phyloP scores from a whole-genome alignment of 768 basidiomycete genomes.

The Cyathus striatus region DNA sequence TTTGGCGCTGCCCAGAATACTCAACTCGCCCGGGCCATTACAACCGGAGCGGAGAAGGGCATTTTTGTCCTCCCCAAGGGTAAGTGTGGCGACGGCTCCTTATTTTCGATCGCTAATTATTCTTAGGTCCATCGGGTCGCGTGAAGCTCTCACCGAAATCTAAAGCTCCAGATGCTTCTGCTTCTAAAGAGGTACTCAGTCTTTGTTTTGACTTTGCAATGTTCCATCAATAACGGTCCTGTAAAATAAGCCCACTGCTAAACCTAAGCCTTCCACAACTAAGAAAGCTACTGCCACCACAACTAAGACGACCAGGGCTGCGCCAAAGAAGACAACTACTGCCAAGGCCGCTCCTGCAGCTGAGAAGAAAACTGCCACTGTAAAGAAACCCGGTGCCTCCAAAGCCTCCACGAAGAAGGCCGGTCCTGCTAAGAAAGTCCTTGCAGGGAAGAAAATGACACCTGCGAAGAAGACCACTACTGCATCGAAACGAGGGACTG shows the following conservation, averaged over 20 bases:
- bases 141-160: slow-evolving; percentile 63
- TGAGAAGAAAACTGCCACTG: slow-evolving; percentile 13
- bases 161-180: slow-evolving; percentile 30
- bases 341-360: slow-evolving; percentile 8
- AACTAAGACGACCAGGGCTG: slow-evolving; percentile 5
- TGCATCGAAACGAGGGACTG: slow-evolving; percentile 43
- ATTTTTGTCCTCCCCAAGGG: slow-evolving; percentile 89
- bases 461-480: slow-evolving; percentile 33
- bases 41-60: slow-evolving; percentile 76
- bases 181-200: slow-evolving; percentile 35
- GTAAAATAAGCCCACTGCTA: slow-evolving; percentile 34
- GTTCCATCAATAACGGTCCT: no score
- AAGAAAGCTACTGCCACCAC: slow-evolving; percentile 11
- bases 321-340: slow-evolving; percentile 27
- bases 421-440: slow-evolving; percentile 15
- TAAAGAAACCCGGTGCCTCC: slow-evolving; percentile 6
- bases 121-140: slow-evolving; percentile 60
- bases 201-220: no score
- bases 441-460: slow-evolving; percentile 15
- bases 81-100: slow-evolving; percentile 16
- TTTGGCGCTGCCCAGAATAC: slow-evolving; percentile 74
- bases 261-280: slow-evolving; percentile 22
- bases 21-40: slow-evolving; percentile 78
- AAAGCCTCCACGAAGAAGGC: slow-evolving; percentile 6
- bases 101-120: slow-evolving; percentile 5